These are phyloP conservation scores for Echria macrotheca DNA, from an alignment of 495 filamentous ascomycete genomes.

Conservation along the genomic window DNA sequence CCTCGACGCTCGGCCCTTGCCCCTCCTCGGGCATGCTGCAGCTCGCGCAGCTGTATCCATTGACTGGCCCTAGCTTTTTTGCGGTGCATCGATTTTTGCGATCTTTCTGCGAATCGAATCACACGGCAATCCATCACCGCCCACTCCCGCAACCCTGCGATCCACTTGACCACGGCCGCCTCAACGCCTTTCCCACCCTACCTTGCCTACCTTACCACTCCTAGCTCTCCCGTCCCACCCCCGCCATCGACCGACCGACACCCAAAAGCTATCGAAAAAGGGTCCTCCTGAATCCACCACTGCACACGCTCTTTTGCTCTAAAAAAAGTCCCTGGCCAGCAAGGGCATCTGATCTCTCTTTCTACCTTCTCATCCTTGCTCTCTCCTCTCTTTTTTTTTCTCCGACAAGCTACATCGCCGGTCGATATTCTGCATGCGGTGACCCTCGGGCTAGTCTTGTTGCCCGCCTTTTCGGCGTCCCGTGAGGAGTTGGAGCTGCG, in stretches of 20 bases:
- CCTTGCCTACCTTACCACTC: no score
- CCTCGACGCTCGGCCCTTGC: slow-evolving; percentile 11
- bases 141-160: background rate
- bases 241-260: background rate
- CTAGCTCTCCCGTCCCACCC: background rate
- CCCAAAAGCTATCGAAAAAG: slow-evolving; percentile 4
- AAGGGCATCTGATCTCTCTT: slow-evolving; percentile 7
- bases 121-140: background rate
- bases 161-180: no score
- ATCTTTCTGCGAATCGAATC: slow-evolving; percentile 1
- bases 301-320: background rate
- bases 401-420: slow-evolving; percentile 11
- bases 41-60: background rate
- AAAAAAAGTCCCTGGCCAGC: background rate
- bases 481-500: slow-evolving; percentile 23
- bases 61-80: slow-evolving; percentile 1
- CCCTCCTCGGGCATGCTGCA: background rate
- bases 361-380: slow-evolving; percentile 1
- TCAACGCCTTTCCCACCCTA: background rate
- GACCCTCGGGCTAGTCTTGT: slow-evolving; percentile 13
- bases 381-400: slow-evolving; percentile 2
- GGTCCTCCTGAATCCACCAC: background rate
- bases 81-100: no score
- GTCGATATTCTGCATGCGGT: slow-evolving; percentile 24
- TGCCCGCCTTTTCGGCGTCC: slow-evolving; percentile 25